phyloP scores from a whole-genome alignment of 805 yeast genomes.

The Schwanniomyces occidentalis region DNA sequence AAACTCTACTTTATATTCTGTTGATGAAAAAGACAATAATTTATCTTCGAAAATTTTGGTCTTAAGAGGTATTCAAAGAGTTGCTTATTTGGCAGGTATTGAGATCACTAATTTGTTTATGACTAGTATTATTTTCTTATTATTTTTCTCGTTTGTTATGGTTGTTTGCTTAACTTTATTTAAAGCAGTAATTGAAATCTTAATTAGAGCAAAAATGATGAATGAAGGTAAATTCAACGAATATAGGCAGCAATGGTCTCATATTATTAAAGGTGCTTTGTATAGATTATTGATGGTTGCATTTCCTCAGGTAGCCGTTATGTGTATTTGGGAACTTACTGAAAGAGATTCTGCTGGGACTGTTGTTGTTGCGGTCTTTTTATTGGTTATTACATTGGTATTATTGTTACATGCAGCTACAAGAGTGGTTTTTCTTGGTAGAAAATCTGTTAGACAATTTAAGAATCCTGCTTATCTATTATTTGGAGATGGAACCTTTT shows the following conservation, averaged over 20 bases:
- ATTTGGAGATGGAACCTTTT: constrained; percentile 76
- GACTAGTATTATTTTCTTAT: constrained; percentile 81
- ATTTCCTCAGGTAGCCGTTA: constrained; percentile 79
- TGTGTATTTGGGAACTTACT: constrained; percentile 89
- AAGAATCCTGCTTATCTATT: constrained; percentile 91
- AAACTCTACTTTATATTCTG: constrained; percentile 57
- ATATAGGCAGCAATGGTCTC: constrained; percentile 80
- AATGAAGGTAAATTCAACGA: constrained; percentile 66
- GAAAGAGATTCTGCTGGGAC: constrained; percentile 81
- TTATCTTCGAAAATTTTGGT: constrained; percentile 71
- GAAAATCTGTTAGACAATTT: constrained; percentile 66
- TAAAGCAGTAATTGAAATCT: constrained; percentile 69
- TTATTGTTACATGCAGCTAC: constrained; percentile 71
- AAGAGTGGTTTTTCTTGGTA: constrained; percentile 74
- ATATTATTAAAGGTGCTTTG: constrained; percentile 84
- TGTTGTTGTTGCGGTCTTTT: constrained; percentile 73
- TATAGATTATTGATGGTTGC: constrained; percentile 82
- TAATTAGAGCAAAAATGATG: constrained; percentile 57
- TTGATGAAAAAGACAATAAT: constrained; percentile 62
- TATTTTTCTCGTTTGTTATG: constrained; percentile 70
- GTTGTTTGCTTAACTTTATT: constrained; percentile 56
- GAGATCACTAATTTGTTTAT: constrained; percentile 85
- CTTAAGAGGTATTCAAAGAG: constrained; percentile 89
- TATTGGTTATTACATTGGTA: constrained; percentile 57
- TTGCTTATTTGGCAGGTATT: constrained; percentile 77